Evolutionary conservation across 2,329 filamentous ascomycete genomes (phyloP).

Genomic region (Arthrobotrys musiformis): DNA sequence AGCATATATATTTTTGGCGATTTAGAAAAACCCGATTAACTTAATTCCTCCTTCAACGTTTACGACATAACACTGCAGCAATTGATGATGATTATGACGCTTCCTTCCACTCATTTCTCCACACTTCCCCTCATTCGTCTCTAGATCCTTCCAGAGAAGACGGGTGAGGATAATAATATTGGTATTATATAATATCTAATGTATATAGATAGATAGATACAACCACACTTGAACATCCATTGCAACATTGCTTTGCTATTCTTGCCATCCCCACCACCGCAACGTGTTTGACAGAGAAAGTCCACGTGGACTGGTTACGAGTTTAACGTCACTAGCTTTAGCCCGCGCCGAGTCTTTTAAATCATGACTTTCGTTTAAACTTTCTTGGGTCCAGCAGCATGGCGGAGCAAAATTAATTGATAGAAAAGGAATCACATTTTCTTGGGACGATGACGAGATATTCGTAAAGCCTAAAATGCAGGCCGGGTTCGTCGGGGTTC

Average conservation of each 20-base stretch:
- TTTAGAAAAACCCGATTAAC: background rate
- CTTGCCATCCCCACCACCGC: background rate
- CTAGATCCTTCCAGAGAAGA: background rate
- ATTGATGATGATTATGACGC: background rate
- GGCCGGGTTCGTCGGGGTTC: background rate
- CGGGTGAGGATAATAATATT: background rate
- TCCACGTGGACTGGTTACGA: slow-evolving; percentile 22
- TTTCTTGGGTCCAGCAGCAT: slow-evolving; percentile 1
- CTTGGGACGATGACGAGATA: background rate
- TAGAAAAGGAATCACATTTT: no score
- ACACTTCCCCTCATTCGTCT: background rate
- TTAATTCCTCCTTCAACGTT: slow-evolving; percentile 4
- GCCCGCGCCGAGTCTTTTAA: background rate
- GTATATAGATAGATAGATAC: slow-evolving; percentile 26
- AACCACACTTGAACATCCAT: background rate
- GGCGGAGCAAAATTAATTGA: no score
- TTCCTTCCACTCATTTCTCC: background rate
- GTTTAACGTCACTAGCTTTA: no score
- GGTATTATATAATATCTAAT: slow-evolving; percentile 39
- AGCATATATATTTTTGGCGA: slow-evolving; percentile 25
- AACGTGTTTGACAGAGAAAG: slow-evolving; percentile 21
- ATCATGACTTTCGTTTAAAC: background rate
- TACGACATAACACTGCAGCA: slow-evolving; percentile 15
- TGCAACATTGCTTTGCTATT: slow-evolving; percentile 9
- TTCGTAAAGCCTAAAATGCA: background rate